A percentile compares a stretch with the other conserved stretches of the same genome.
phyloP scores from a whole-genome alignment of 2,329 filamentous ascomycete genomes.

The Alternaria arborescens region DNA sequence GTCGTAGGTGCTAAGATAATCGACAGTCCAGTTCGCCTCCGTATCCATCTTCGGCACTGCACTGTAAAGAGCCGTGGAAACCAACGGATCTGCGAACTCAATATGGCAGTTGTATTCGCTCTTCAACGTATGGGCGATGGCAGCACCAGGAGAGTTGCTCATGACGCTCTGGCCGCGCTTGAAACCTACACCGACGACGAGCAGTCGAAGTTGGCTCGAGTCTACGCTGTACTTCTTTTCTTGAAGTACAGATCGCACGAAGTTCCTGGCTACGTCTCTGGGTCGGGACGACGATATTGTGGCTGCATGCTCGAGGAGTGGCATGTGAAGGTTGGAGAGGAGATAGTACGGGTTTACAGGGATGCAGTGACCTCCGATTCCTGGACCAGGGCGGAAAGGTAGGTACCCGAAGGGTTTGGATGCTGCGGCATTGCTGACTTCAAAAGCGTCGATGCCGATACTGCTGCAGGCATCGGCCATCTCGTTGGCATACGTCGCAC shows the following conservation, averaged over 20 bases:
- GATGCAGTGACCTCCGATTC: slow-evolving; percentile 66
- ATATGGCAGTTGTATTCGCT: slow-evolving; percentile 53
- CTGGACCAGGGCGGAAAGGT: slow-evolving; percentile 58
- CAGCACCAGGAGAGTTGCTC: slow-evolving; percentile 59
- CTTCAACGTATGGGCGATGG: slow-evolving; percentile 49
- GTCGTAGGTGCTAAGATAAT: slow-evolving; percentile 54
- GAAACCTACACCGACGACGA: slow-evolving; percentile 64
- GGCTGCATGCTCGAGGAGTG: slow-evolving; percentile 57
- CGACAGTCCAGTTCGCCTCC: slow-evolving; percentile 49
- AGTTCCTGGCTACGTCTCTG: slow-evolving; percentile 34
- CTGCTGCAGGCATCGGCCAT: slow-evolving; percentile 62
- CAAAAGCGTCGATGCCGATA: slow-evolving; percentile 59
- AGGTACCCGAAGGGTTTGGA: slow-evolving; percentile 62
- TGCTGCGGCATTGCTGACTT: slow-evolving; percentile 60
- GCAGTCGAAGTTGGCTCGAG: slow-evolving; percentile 48
- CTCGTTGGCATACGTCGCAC: slow-evolving; percentile 65
- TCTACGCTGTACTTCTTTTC: neutral
- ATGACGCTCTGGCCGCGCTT: slow-evolving; percentile 60
- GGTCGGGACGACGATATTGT: slow-evolving; percentile 58
- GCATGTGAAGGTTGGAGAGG: slow-evolving; percentile 58
- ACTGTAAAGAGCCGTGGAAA: slow-evolving; percentile 53
- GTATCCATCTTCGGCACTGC: slow-evolving; percentile 53
- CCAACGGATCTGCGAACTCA: slow-evolving; percentile 56
- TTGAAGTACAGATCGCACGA: slow-evolving; percentile 10
- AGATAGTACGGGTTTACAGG: slow-evolving; percentile 63